phyloP scores from a whole-genome alignment of 164 flowering plant species.

The Magnolia officinalis region DNA sequence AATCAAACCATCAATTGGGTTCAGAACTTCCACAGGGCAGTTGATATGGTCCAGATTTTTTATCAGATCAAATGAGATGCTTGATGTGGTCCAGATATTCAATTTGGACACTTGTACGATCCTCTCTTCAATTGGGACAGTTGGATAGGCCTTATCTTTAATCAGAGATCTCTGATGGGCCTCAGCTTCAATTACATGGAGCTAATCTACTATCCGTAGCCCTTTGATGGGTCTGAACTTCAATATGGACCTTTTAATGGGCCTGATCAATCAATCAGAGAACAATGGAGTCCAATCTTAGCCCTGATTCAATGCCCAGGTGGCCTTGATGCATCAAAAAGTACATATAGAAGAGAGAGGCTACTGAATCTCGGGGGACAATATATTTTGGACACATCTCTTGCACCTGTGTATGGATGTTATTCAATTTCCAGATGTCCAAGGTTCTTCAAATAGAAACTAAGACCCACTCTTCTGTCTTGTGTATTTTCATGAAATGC shows the following conservation, averaged over 20 bases:
- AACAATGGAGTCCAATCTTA: no score
- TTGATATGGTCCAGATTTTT: not conserved
- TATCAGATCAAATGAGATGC: not conserved
- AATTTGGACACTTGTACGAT: not conserved
- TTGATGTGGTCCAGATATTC: not conserved
- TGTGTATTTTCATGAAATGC: not conserved
- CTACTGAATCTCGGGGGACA: no score
- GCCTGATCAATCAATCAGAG: no score
- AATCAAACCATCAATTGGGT: no score
- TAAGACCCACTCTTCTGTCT: not conserved
- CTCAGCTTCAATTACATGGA: not conserved
- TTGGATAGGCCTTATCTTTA: not conserved
- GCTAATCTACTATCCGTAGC: not conserved
- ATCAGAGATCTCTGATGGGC: not conserved
- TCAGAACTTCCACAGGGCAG: not conserved
- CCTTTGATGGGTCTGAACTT: not conserved
- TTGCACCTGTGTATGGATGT: no score
- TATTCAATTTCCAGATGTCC: no score
- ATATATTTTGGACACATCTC: no score
- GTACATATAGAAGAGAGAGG: no score
- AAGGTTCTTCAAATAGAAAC: no score
- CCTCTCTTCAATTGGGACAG: not conserved
- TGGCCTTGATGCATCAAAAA: no score
- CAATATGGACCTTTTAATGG: no score
- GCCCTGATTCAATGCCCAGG: no score